phyloP scores from a whole-genome alignment of 208 protist genomes.

The Crithidia thermophila region DNA sequence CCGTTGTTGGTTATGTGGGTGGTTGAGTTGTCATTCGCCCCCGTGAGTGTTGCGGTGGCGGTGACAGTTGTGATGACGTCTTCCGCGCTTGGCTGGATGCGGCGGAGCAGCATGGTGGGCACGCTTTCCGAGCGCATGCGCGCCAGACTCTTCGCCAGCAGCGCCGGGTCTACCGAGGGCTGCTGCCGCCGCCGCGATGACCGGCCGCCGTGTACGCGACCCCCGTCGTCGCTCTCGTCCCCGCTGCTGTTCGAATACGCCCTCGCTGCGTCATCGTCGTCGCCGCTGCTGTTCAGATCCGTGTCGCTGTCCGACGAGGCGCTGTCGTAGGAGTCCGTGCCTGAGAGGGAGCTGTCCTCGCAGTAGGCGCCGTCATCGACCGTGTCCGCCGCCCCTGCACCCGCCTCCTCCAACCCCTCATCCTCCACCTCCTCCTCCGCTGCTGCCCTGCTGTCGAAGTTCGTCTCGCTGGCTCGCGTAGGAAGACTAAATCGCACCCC shows the following conservation, averaged over 20 bases:
- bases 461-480: neutral
- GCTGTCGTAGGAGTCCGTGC: neutral
- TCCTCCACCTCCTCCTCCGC: neutral
- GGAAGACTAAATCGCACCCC: conserved; percentile 10
- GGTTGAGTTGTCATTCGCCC: neutral
- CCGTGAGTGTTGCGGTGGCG: neutral
- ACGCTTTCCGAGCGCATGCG: conserved; percentile 25
- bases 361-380: neutral
- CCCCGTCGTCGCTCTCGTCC: neutral
- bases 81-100: neutral
- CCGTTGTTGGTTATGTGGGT: neutral
- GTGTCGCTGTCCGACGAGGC: neutral
- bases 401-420: neutral
- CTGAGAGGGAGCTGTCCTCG: neutral
- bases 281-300: neutral
- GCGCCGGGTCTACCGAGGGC: neutral
- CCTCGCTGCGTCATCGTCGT: neutral
- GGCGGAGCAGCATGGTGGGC: conserved; percentile 15
- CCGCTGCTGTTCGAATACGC: neutral
- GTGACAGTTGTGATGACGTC: neutral
- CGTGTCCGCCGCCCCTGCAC: neutral
- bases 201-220: neutral
- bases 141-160: conserved; percentile 12
- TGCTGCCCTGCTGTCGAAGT: too few relatives aligned
- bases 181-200: neutral